Base-by-base conservation (phyloP, 208 protist species). In the Trypanosoma lewisi region DNA sequence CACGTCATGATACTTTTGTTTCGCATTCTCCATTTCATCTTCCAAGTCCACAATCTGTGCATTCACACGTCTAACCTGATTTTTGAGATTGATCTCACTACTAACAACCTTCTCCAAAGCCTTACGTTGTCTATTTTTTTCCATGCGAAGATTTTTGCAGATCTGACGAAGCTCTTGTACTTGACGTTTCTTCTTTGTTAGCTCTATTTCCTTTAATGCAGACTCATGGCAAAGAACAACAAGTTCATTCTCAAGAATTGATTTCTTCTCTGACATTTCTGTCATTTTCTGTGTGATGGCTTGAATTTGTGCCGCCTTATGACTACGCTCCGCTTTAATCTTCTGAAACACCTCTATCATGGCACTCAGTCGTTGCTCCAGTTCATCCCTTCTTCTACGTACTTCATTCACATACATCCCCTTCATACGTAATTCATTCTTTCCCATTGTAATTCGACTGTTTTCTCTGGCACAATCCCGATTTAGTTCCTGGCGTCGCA, bases 251-350 rank as follows among this genome's bases (percentile, higher is more conserved):
- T 97, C 91, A 41, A 98, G 68, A 62, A 98, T 96, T 63, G 94
- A 97, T 23, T 96, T 98, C 76, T 98, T 98, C 79, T 98, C 96
- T 49, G 91, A 83, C 49, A 96, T 93, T 70, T 98, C 96, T 12
- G 91, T 87, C 77, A 97, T 88, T 44, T 82, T 89, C 74, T 98
- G 96, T 34, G 87, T 87, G 47, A 93, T 75, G 44, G 87, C 71
- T 64, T 98, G 96, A 64, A 98, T 98, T 63, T 96, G 77, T 25
- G 93, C 89, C 16, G 87, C 91, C 70, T 93, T 97, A 42, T 97
- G 93, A 66, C 91, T 88, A 14, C 96, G 76, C 70, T 98, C 94
- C 48, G 83, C 83, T 76, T 97, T 98, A 25, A 98, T 85, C 30
- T 87, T 74, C 30, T 96, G 87, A 78, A 97, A 98, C 42, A 84